These are phyloP conservation scores for Acorus gramineus DNA, from an alignment of 106 monocot species.

Conservation along the genomic window DNA sequence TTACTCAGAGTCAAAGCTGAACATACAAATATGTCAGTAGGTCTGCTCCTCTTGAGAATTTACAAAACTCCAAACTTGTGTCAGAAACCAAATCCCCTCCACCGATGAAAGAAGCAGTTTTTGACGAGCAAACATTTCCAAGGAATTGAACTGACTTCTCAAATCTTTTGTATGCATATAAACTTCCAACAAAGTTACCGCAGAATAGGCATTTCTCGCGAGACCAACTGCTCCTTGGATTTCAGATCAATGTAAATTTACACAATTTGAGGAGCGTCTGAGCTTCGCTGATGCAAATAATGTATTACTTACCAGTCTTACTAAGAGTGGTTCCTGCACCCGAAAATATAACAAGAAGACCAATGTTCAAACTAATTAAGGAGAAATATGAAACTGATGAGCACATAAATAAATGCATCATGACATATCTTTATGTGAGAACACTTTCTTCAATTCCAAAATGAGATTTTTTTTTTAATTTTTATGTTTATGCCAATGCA, in stretches of 20 bases:
- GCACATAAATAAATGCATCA: too few species aligned
- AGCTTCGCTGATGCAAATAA: constrained; percentile 57
- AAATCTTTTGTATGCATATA: constrained; percentile 77
- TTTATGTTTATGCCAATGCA: too few species aligned
- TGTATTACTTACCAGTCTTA: constrained; percentile 58
- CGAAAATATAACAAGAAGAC: neutral
- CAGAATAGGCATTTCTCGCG: constrained; percentile 24
- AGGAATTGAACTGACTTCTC: constrained; percentile 57
- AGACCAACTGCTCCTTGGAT: constrained; percentile 10
- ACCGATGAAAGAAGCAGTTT: constrained; percentile 13
- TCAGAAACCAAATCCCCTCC: constrained; percentile 26
- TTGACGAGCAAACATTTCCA: constrained; percentile 62
- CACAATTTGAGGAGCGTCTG: constrained; percentile 28
- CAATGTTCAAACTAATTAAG: too few species aligned
- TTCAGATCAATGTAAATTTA: neutral
- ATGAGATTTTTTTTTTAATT: too few species aligned
- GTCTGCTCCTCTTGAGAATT: constrained; percentile 85
- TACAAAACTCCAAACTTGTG: constrained; percentile 27
- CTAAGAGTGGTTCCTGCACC: constrained; percentile 58
- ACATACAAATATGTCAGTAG: constrained; percentile 92
- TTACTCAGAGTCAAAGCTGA: constrained; percentile 84
- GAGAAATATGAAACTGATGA: too few species aligned
- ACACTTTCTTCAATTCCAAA: too few species aligned
- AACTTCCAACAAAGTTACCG: constrained; percentile 71
- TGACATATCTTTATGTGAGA: too few species aligned